Evolutionary conservation across 768 basidiomycete species (phyloP).

Genomic region (Botryobasidium botryosum): DNA sequence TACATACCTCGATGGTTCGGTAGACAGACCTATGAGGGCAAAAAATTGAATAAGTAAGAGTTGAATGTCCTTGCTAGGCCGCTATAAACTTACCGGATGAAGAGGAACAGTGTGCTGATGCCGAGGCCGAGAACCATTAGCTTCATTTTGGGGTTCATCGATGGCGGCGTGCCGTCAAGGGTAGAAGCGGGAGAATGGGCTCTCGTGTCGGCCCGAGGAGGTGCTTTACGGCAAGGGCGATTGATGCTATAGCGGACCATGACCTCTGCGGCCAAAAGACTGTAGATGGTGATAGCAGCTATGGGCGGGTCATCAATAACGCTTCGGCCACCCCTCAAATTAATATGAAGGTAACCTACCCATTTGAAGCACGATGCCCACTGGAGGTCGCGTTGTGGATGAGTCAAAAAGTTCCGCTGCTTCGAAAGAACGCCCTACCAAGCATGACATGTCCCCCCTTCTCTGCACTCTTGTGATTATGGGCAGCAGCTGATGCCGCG

Average conservation of each 20-base stretch:
- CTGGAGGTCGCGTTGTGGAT: conserved; percentile 4
- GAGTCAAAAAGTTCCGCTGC: background rate
- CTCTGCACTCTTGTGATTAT: conserved; percentile 14
- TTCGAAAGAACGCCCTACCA: conserved; percentile 12
- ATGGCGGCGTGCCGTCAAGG: background rate
- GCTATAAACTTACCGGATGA: conserved; percentile 27
- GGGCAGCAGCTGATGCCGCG: conserved; percentile 26
- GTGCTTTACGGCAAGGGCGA: background rate
- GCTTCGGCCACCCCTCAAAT: no score
- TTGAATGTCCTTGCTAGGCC: background rate
- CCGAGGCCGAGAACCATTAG: conserved; percentile 15
- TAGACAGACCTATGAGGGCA: no score
- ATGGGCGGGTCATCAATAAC: no score
- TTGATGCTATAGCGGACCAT: no score
- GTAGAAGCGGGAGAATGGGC: background rate
- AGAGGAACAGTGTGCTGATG: conserved; percentile 24
- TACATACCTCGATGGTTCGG: conserved; percentile 10
- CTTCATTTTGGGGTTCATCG: conserved; percentile 9
- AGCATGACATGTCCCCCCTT: conserved; percentile 41
- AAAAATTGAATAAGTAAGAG: background rate
- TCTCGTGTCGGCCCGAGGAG: background rate
- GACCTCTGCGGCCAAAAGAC: conserved; percentile 29
- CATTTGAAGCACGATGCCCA: conserved; percentile 44
- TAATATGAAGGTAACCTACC: conserved; percentile 17
- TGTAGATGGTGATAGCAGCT: conserved; percentile 13